Percentiles rank a stretch among this genome's conserved stretches.
Evolutionary conservation across 1,284 basidiomycete genomes (phyloP).

Genomic region (Apiotrichum veenhuisii): DNA sequence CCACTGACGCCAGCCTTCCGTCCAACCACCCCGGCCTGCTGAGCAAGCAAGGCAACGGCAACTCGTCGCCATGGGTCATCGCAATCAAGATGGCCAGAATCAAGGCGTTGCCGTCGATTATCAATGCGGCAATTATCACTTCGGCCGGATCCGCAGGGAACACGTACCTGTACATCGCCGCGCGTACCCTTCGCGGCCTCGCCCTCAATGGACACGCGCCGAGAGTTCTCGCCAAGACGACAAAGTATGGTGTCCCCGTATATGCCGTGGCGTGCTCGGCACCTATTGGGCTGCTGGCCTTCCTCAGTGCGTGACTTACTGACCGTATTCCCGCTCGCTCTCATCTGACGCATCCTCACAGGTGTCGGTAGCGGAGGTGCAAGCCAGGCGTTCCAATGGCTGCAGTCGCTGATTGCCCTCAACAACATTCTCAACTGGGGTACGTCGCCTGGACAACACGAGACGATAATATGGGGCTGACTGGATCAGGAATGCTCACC

Average conservation of each 20-base stretch:
- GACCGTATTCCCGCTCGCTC: too few species aligned
- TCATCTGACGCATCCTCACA: too few species aligned
- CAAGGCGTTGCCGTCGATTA: conserved; percentile 58
- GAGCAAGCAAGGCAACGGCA: conserved; percentile 54
- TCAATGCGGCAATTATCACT: conserved; percentile 61
- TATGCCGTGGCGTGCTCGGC: conserved; percentile 63
- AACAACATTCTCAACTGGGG: conserved; percentile 63
- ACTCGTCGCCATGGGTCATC: conserved; percentile 71
- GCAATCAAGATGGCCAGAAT: conserved; percentile 73
- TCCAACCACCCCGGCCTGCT: conserved; percentile 60
- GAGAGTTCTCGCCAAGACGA: conserved; percentile 59
- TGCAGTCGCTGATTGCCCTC: conserved; percentile 59
- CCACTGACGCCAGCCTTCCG: conserved; percentile 64
- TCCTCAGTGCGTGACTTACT: conserved; percentile 48
- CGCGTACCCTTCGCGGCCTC: conserved; percentile 56
- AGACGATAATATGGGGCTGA: too few species aligned
- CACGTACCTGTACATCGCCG: conserved; percentile 57
- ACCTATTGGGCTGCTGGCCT: conserved; percentile 61
- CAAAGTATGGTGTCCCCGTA: conserved; percentile 68
- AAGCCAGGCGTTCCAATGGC: conserved; percentile 70
- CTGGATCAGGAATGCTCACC: conserved; percentile 56
- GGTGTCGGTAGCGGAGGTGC: conserved; percentile 54
- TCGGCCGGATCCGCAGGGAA: conserved; percentile 56
- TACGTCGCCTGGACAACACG: too few species aligned
- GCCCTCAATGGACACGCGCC: conserved; percentile 68